phyloP scores from a whole-genome alignment of 768 basidiomycete genomes.

The Suillus fuscotomentosus region DNA sequence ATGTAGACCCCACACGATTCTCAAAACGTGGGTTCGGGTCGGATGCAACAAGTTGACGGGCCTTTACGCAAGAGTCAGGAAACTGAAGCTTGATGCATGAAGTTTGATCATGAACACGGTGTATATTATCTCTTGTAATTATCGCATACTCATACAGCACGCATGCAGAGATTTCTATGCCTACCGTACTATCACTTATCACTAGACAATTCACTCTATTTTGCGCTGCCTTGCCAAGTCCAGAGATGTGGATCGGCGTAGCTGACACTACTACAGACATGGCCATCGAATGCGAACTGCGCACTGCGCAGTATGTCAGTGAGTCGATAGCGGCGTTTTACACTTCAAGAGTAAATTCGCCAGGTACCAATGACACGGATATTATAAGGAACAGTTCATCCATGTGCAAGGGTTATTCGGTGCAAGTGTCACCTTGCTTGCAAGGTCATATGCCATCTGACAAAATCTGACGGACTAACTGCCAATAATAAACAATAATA shows the following conservation, averaged over 20 bases:
- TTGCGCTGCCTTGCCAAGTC: neutral
- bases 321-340: neutral
- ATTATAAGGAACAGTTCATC: neutral
- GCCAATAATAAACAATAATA: no score
- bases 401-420: neutral
- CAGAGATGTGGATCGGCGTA: neutral
- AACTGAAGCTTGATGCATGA: neutral
- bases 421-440: neutral
- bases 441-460: no score
- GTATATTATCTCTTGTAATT: slow-evolving; percentile 12
- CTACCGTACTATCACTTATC: neutral
- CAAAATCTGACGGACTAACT: no score
- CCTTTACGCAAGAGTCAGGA: slow-evolving; percentile 52
- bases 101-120: slow-evolving; percentile 17
- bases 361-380: no score
- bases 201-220: neutral
- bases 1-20: neutral
- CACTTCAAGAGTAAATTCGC: neutral
- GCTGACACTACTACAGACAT: neutral
- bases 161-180: slow-evolving; percentile 2
- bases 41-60: slow-evolving; percentile 72
- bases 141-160: neutral
- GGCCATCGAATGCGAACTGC: no score
- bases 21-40: slow-evolving; percentile 32
- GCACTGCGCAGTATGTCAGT: no score